Conservation (phyloP, 129 eudicot species). For the Tagetes erecta region DNA sequence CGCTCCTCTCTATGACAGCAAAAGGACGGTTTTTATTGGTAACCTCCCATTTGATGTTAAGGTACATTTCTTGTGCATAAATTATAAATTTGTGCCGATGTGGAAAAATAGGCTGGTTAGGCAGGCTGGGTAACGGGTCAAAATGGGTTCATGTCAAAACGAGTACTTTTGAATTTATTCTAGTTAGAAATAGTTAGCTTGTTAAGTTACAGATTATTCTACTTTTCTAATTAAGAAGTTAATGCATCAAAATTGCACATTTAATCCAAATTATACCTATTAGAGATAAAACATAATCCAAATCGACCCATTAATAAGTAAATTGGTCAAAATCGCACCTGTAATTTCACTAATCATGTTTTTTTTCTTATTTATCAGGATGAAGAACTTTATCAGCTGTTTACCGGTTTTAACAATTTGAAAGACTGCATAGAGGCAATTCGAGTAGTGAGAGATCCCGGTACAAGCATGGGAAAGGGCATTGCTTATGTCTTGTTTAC, state of each 20-base stretch:
- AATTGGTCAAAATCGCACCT: background rate
- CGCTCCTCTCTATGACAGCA: constrained; percentile 67
- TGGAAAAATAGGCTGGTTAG: background rate
- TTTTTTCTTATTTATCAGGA: constrained; percentile 43
- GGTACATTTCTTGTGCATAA: constrained; percentile 40
- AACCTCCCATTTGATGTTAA: constrained; percentile 95
- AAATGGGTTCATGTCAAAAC: background rate
- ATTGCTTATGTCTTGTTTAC: constrained; percentile 90
- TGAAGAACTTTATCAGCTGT: constrained; percentile 85
- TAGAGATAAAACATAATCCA: background rate
- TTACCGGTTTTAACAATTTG: constrained; percentile 53
- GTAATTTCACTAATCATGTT: constrained; percentile 6
- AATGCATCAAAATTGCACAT: background rate
- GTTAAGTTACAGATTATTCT: background rate
- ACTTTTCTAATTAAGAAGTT: background rate
- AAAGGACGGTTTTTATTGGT: constrained; percentile 88
- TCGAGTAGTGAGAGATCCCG: constrained; percentile 83
- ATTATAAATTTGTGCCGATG: background rate
- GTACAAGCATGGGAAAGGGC: constrained; percentile 89
- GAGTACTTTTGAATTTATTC: background rate
- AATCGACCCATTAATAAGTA: background rate
- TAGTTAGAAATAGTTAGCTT: background rate
- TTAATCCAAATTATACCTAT: background rate
- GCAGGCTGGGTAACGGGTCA: background rate
- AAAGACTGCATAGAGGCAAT: constrained; percentile 86